Evolutionary conservation across 2,329 filamentous ascomycete species (phyloP), one percentile per base, ranked within the genome.

Genomic region (Botrytis sinoallii): DNA sequence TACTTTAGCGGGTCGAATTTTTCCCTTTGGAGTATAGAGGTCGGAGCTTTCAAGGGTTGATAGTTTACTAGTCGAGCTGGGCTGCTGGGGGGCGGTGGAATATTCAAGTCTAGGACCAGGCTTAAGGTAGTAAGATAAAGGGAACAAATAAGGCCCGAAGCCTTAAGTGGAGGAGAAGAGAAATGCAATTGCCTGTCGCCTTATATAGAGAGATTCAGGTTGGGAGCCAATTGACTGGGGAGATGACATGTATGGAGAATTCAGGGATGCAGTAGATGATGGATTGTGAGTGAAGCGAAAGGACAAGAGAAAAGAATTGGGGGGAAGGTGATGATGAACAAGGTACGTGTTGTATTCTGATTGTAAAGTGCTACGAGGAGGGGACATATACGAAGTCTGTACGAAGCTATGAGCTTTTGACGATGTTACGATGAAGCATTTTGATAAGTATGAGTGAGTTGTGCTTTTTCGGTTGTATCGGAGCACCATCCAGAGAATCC

Each of bases 1-100:
- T 67, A 72, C 20, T 59, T 59, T 73, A 66, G 65, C 71, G 71
- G 71, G 71, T 68, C 71, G 29, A 35, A 52, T 55, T 73, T 48
- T 70, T 32, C 70, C 57, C 32, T 70, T 67, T 72, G 40, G 35
- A 59, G 46, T 67, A 59, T 67, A 72, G 61, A 72, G 60, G 61
- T 61, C 61, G 61, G 61, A 32, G 35, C 14, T 66, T 65, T 72
- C 46, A 67, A 72, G 61, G 70, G 46, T 67, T 65, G 46, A 67
- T 10, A 25, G 46, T 57, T 72, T 57, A 57, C 61, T 67, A 66
- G 46, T 68, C 9, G 22, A 22, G 61, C 46, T 66, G n/a, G 44
- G 59, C n/a, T 29, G 52, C 52, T 55, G 57, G 67, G 16, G 38
- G 44, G 42, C 1, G 46, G 22, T 16, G 48, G 25, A n/a, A 72